Base-by-base conservation (phyloP, 495 filamentous ascomycete genomes). In the Apiosordaria backusii region DNA sequence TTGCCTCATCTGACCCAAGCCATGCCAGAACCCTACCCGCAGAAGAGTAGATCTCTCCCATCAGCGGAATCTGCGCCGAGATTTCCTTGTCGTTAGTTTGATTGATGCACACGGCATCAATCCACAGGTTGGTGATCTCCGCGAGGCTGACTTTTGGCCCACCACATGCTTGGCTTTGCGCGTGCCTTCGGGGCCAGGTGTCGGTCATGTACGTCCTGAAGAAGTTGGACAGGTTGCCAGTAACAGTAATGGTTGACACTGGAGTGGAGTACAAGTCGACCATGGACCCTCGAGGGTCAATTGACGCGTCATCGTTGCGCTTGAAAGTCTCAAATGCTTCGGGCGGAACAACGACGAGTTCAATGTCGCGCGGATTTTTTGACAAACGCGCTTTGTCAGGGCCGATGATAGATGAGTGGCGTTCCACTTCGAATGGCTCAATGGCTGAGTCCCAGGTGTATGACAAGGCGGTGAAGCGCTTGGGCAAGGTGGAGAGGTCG, bases 101-200 rank as follows among this genome's bases (percentile, higher is more conserved):
- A 18, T 76, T 61, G 21, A 75, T 76, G 50, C 74, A 72, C 22
- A 71, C 19, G 9, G 68, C 67, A 55, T 75, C 72, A 7, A 72
- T 64, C 74, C 74, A 73, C 9, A 70, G 54, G 16, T 55, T 60
- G 10, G 55, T 25, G 4, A 67, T 57, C 26, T 67, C 35, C 18
- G 52, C 35, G 7, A 29, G 52, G 19, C 19, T 54, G 2, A 25
- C 13, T 29, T 4, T 18, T 1, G 57, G 22, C 4, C 57, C 22
- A 7, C 24, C 9, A 59, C 57, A 24, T 10, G 16, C 24, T n/a
- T 24, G 21, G 19, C 24, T 24, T 18, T 59, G 22, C 23, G 21
- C 24, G 25, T 59, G 22, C 18, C 53, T 21, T 18, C 5, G 15
- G 3, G 65, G 65, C 19, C 62, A 67, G 7, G 22, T 27, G 4